These are phyloP conservation scores for Pneumocystis jirovecii DNA, from an alignment of 1,139 yeast species.

Conservation along the genomic window DNA sequence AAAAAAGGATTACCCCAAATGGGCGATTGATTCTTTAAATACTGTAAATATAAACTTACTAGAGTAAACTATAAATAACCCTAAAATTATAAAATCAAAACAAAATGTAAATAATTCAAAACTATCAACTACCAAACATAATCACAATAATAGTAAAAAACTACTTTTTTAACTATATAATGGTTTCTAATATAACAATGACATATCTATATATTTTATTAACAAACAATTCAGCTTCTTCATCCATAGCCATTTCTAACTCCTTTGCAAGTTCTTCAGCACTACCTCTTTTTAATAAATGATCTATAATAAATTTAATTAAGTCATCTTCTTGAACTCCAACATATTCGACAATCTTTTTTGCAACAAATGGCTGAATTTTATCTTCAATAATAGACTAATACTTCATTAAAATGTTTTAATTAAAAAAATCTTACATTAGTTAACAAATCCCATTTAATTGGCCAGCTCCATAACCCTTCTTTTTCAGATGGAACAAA, in stretches of 20 bases:
- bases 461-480: constrained; percentile 17
- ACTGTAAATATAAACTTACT: constrained; percentile 24
- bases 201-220: constrained; percentile 21
- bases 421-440: constrained; percentile 8
- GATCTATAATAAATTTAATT: constrained; percentile 21
- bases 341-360: constrained; percentile 22
- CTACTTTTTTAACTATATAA: background rate
- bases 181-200: constrained; percentile 18
- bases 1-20: constrained; percentile 24
- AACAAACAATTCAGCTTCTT: constrained; percentile 23
- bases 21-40: constrained; percentile 30
- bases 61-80: background rate
- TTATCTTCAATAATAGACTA: constrained; percentile 16
- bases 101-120: background rate
- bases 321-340: constrained; percentile 27
- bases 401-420: background rate
- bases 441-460: constrained; percentile 21
- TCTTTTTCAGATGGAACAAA: constrained; percentile 16
- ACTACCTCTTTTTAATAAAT: constrained; percentile 18
- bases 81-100: background rate
- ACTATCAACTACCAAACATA: background rate
- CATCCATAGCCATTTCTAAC: constrained; percentile 24
- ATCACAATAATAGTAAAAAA: background rate
- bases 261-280: constrained; percentile 20
- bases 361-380: constrained; percentile 19